phyloP scores from a whole-genome alignment of 208 protist genomes.

The Leishmania tropica region DNA sequence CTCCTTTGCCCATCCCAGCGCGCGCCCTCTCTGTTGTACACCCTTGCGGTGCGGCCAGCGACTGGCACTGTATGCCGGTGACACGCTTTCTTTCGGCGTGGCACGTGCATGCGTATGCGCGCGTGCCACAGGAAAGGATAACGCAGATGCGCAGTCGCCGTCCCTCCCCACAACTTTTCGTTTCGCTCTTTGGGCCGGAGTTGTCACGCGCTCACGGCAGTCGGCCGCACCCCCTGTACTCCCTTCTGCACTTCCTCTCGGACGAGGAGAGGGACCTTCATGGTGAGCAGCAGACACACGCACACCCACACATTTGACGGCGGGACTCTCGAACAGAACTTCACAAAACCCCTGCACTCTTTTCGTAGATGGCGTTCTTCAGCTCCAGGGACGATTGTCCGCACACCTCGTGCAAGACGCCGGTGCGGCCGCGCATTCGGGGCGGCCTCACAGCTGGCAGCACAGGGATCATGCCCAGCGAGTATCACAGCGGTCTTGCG shows the following conservation, averaged over 20 bases:
- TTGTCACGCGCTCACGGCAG: not conserved
- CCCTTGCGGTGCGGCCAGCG: not conserved
- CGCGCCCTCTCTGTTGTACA: not conserved
- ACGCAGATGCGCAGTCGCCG: not conserved
- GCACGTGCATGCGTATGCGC: not conserved
- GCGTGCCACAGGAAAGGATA: not conserved
- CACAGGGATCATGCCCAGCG: slow-evolving; percentile 38
- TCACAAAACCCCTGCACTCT: not conserved
- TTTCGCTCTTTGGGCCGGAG: not conserved
- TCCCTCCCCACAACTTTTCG: not conserved
- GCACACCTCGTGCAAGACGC: slow-evolving; percentile 16
- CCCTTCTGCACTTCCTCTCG: not conserved
- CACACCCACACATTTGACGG: not conserved
- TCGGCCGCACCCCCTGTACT: not conserved
- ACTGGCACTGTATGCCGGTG: not conserved
- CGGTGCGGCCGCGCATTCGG: slow-evolving; percentile 11
- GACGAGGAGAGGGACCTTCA: not conserved
- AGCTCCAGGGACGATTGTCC: slow-evolving; percentile 8
- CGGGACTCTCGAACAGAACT: not conserved
- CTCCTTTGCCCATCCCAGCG: not conserved
- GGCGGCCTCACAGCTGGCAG: slow-evolving; percentile 25
- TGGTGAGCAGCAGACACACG: not conserved
- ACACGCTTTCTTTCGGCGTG: not conserved
- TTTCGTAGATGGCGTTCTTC: not conserved
- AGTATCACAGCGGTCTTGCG: slow-evolving; percentile 10